A percentile compares a stretch with the other conserved stretches of the same genome.
These are phyloP conservation scores for Alternaria triticina DNA, from an alignment of 2,329 filamentous ascomycete species.

Conservation along the genomic window DNA sequence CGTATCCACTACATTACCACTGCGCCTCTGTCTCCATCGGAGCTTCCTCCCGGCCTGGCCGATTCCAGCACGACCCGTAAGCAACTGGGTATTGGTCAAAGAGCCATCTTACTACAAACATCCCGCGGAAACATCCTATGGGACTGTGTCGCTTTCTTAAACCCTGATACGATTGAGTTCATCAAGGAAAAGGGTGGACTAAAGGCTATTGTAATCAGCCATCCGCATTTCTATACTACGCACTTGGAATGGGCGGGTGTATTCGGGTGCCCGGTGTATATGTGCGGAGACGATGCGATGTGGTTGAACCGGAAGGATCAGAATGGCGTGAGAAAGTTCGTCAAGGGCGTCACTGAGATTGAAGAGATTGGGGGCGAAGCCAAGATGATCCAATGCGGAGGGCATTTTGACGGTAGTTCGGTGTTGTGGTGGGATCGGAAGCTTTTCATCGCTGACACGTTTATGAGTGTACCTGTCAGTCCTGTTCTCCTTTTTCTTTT, in stretches of 20 bases:
- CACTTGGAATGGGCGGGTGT: conserved; percentile 74
- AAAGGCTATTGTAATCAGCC: conserved; percentile 73
- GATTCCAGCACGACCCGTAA: conserved; percentile 47
- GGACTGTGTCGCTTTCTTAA: conserved; percentile 77
- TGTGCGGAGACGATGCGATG: conserved; percentile 67
- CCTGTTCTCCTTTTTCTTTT: background rate
- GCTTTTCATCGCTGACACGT: conserved; percentile 78
- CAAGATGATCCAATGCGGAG: conserved; percentile 72
- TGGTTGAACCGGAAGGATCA: conserved; percentile 66
- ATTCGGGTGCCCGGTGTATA: conserved; percentile 74
- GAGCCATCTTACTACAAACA: conserved; percentile 72
- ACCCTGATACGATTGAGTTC: conserved; percentile 65
- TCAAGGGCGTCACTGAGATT: conserved; percentile 52
- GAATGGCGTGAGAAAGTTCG: conserved; percentile 52
- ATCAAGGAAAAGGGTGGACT: conserved; percentile 70
- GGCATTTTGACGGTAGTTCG: conserved; percentile 79
- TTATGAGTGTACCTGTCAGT: conserved; percentile 70
- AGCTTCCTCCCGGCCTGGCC: conserved; percentile 28
- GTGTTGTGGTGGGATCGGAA: conserved; percentile 64
- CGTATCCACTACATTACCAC: conserved; percentile 55
- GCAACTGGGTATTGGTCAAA: conserved; percentile 76
- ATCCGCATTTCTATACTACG: conserved; percentile 84
- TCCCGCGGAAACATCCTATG: conserved; percentile 75
- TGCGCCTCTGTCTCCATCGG: conserved; percentile 30
- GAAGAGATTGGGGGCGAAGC: conserved; percentile 53